These are phyloP conservation scores for Venturia asperata DNA, from an alignment of 2,329 filamentous ascomycete species.

Conservation along the genomic window DNA sequence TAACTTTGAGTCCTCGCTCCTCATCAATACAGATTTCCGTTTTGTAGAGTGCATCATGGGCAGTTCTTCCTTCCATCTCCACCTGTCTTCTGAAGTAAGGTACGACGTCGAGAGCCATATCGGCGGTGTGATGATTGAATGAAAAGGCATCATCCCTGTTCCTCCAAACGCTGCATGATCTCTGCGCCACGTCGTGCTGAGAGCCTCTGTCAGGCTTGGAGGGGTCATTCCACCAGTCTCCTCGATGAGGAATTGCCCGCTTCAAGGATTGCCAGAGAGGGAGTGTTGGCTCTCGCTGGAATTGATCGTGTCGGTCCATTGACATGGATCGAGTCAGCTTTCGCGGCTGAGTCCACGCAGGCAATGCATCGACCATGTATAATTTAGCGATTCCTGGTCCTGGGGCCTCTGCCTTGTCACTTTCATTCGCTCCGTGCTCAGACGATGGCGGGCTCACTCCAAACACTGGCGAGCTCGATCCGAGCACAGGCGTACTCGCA, in stretches of 20 bases:
- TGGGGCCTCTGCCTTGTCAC: not conserved
- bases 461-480: not conserved
- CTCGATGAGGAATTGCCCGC: not conserved
- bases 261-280: not conserved
- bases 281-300: not conserved
- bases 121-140: not conserved
- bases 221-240: not conserved
- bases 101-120: not conserved
- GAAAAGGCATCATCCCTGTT: not conserved
- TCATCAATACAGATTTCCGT: not conserved
- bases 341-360: not conserved
- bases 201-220: not conserved
- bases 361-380: not conserved
- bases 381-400: not conserved
- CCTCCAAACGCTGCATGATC: not conserved
- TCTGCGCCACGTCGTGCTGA: not conserved
- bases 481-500: not conserved
- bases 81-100: not conserved
- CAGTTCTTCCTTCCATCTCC: not conserved
- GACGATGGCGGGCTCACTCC: not conserved
- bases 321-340: not conserved
- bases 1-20: not conserved
- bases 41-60: not conserved
- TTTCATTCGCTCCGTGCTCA: not conserved
- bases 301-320: not conserved